Percentiles rank a stretch among this genome's conserved stretches.
phyloP scores from a whole-genome alignment of 306 rosid species.

The Prunus mongolica region DNA sequence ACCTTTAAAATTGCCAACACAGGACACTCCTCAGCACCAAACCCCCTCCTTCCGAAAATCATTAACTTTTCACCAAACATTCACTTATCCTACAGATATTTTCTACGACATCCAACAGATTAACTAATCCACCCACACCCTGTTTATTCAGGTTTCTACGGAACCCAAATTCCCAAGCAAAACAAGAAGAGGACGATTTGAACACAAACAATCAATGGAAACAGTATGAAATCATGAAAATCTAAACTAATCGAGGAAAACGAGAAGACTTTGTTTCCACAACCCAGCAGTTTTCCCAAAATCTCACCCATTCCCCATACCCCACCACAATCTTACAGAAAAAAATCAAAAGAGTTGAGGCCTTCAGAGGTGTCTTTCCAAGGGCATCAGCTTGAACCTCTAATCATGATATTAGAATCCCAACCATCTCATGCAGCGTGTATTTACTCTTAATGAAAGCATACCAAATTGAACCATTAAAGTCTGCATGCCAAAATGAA shows the following conservation, averaged over 20 bases:
- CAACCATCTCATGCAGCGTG: neutral
- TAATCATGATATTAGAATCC: neutral
- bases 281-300: neutral
- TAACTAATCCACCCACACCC: neutral
- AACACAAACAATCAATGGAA: too few species aligned
- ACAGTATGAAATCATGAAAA: neutral
- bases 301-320: neutral
- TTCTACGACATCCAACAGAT: neutral
- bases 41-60: neutral
- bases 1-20: neutral
- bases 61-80: neutral
- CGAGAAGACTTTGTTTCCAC: neutral
- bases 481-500: neutral
- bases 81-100: neutral
- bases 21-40: neutral
- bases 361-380: neutral
- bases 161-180: too few species aligned
- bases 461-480: too few species aligned
- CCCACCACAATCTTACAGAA: neutral
- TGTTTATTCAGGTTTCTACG: neutral
- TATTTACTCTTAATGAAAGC: neutral
- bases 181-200: too few species aligned
- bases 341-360: neutral
- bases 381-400: neutral
- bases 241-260: neutral